phyloP scores from a whole-genome alignment of 139 green algal genomes.

The Nannochloris sp. region DNA sequence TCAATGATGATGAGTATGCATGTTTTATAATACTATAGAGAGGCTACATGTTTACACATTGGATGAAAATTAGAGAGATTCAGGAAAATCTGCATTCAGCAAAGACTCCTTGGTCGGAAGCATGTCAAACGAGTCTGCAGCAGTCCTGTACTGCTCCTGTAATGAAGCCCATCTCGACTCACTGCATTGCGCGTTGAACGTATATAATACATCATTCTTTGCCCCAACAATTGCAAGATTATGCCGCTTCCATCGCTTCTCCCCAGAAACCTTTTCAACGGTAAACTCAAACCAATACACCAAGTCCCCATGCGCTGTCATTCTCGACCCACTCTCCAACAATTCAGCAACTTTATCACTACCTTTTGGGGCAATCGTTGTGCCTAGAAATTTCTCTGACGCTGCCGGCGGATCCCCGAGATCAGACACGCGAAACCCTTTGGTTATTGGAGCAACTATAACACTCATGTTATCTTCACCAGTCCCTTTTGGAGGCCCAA shows the following conservation, averaged over 20 bases:
- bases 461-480: conserved; percentile 88
- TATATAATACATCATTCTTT: conserved; percentile 53
- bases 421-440: conserved; percentile 57
- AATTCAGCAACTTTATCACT: conserved; percentile 41
- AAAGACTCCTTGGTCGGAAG: background rate
- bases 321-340: conserved; percentile 29
- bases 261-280: conserved; percentile 19
- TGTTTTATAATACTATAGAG: no score
- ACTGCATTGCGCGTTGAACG: conserved; percentile 62
- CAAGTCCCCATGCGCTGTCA: conserved; percentile 15
- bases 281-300: conserved; percentile 81
- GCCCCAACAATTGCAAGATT: conserved; percentile 67
- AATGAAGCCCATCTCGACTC: conserved; percentile 39
- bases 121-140: conserved; percentile 3
- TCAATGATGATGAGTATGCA: no score
- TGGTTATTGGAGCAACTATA: conserved; percentile 68
- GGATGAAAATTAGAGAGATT: background rate
- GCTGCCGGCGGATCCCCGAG: conserved; percentile 48
- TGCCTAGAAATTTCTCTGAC: conserved; percentile 47
- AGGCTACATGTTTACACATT: no score
- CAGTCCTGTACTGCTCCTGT: background rate
- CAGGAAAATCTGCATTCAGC: background rate
- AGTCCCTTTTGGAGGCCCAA: conserved; percentile 65
- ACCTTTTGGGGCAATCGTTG: conserved; percentile 36
- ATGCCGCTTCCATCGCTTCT: conserved; percentile 56